Base-by-base conservation (phyloP, 257 asterid genomes). In the Solanum paucissectum region DNA sequence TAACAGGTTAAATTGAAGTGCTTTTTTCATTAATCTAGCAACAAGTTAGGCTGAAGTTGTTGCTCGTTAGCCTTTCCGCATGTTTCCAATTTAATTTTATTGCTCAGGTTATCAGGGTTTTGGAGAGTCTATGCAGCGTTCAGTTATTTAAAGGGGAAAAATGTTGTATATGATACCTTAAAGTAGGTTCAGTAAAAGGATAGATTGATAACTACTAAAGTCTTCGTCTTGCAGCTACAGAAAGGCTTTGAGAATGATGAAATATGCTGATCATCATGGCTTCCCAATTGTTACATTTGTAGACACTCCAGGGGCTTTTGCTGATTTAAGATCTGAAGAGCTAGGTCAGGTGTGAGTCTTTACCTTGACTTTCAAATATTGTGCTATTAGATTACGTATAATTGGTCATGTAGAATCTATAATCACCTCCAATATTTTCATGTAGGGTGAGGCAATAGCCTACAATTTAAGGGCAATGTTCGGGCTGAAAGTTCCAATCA, bases 371-470 rank as follows among this genome's bases (percentile, higher is more conserved):
- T 29, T 29, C 42, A 29, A 82, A 29, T 16, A 16, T 18, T 5
- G 42, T 23, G 7, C 9, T 82, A 18, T 82, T 82, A 32, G 37
- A 82, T 81, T 16, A 49, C 4, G 1, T 49, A 9, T 10, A 62
- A 4, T n/a, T 82, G 18, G 42, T 49, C 34, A 46, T 55, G 79
- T 73, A 86, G 84, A 33, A 66, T 68, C 29, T 34, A 88, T 46
- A 36, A 88, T 52, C 84, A 44, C 29, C 32, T 82, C 16, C 86
- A 89, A 87, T 79, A 86, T 32, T 82, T 16, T 86, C 85, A n/a
- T 91, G 76, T 88, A 95, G 99, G 99, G 99, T 49, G 99, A 95
- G 92, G 98, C 99, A 44, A 97, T 97, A 83, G 99, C 99, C 83
- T 92, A 91, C 64, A 97, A 96, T 92, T 86, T 97, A 94, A 94